Conservation (phyloP, 192 early-diverging fungal genomes). For the Neocallimastix lanati region DNA sequence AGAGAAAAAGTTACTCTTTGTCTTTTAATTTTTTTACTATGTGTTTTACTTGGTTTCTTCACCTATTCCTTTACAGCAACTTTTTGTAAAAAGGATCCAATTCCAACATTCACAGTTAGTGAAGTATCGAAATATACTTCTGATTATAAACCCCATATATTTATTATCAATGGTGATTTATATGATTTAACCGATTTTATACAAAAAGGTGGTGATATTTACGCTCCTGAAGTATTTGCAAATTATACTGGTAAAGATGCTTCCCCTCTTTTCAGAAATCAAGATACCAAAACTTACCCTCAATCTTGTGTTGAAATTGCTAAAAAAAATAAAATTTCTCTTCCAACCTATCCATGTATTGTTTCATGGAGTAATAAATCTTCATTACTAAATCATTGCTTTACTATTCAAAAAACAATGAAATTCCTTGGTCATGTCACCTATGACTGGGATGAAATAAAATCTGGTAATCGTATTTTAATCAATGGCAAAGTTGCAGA, state of each 20-base stretch:
- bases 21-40: not conserved
- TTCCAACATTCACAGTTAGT: not conserved
- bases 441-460: not conserved
- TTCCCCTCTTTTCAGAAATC: not conserved
- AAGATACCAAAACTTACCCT: not conserved
- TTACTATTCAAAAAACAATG: not conserved
- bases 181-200: not conserved
- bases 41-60: not conserved
- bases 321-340: not conserved
- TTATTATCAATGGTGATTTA: not conserved
- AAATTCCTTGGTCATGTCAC: not conserved
- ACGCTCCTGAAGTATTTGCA: not conserved
- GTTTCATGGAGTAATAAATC: not conserved
- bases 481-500: not conserved
- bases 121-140: not conserved
- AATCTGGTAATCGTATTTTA: not conserved
- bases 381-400: not conserved
- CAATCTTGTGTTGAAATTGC: not conserved
- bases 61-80: not conserved
- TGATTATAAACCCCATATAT: not conserved
- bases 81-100: not conserved
- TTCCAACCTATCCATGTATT: not conserved
- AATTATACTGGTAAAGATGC: not conserved
- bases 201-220: not conserved
- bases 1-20: not conserved